Conservation (phyloP, 2,329 filamentous ascomycete genomes). For the Sclerotinia sclerotiorum region DNA sequence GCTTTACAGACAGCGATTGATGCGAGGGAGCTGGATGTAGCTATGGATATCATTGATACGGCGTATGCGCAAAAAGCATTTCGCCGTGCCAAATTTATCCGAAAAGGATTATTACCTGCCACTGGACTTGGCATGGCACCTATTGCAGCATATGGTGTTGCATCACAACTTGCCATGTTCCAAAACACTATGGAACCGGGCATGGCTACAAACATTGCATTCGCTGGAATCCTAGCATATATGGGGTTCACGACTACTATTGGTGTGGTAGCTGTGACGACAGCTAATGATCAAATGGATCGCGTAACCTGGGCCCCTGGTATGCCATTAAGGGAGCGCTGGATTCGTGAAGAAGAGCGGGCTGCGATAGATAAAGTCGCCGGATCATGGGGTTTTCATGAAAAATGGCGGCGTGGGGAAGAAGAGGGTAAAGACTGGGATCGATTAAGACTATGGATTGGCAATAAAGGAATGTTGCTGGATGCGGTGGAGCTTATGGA, state of each 20-base stretch:
- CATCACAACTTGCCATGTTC: conserved; percentile 62
- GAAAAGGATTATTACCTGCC: conserved; percentile 60
- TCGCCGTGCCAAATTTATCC: conserved; percentile 64
- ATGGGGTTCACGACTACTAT: conserved; percentile 77
- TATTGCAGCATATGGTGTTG: conserved; percentile 67
- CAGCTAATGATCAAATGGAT: conserved; percentile 91
- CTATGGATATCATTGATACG: conserved; percentile 71
- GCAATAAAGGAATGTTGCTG: conserved; percentile 82
- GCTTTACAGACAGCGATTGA: conserved; percentile 80
- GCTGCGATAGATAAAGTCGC: conserved; percentile 84
- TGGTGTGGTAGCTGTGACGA: conserved; percentile 80
- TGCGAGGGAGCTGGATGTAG: conserved; percentile 72
- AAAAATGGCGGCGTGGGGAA: conserved; percentile 76
- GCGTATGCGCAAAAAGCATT: conserved; percentile 68
- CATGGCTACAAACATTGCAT: conserved; percentile 74
- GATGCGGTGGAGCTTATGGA: conserved; percentile 89
- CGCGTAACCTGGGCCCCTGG: conserved; percentile 88
- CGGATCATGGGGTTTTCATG: conserved; percentile 87
- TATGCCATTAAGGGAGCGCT: conserved; percentile 75
- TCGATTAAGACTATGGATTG: conserved; percentile 76
- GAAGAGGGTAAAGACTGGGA: conserved; percentile 93
- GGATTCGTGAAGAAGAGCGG: conserved; percentile 87
- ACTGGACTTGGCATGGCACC: conserved; percentile 59
- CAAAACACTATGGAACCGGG: conserved; percentile 76
- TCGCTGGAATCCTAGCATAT: conserved; percentile 81